Base-by-base conservation (phyloP, 164 flowering plant species). In the Houttuynia cordata region DNA sequence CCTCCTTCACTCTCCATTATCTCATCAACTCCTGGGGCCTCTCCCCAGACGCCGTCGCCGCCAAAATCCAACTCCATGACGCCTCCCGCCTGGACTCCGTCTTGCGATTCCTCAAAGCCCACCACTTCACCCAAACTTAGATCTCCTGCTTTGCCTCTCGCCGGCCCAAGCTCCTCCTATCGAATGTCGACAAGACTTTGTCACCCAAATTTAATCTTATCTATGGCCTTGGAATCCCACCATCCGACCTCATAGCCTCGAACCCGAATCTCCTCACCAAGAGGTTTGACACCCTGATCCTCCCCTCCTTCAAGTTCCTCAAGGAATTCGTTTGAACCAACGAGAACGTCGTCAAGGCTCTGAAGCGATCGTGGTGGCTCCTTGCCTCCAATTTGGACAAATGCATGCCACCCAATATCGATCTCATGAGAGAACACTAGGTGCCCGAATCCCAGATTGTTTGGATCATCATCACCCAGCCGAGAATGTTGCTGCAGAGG, bases 1-100 rank as follows among this genome's bases (percentile, higher is more conserved):
- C n/a, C n/a, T n/a, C 67, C 49, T 18, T 30, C 30, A 57, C 56
- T 0, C 24, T 57, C 23, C 8, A 23, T 24, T 64, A 57, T 45
- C 67, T 64, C 56, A 57, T 64, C 19, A 22, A 57, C 56, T 57
- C 61, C 10, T 64, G 67, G 13, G 56, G 67, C 12, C 41, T 64
- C 17, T 20, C 61, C 24, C 47, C 17, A 13, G 61, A 56, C 25
- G 25, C 57, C 37, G 64, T 57, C 7, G 37, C 57, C 64, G 53
- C 14, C 17, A 53, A 15, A 12, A 6, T 51, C 18, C 22, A 18
- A 9, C 39, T 51, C 42, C 15, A 62, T 34, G 15, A 24, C 24
- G n/a, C 67, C 15, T 17, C 39, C 8, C 41, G 53, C 4, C 19
- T 57, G 6, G 64, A 62, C 51, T 37, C 21, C 20, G 47, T 53